Conservation (phyloP, 331 rosid species). For the Spiraea crenata region DNA sequence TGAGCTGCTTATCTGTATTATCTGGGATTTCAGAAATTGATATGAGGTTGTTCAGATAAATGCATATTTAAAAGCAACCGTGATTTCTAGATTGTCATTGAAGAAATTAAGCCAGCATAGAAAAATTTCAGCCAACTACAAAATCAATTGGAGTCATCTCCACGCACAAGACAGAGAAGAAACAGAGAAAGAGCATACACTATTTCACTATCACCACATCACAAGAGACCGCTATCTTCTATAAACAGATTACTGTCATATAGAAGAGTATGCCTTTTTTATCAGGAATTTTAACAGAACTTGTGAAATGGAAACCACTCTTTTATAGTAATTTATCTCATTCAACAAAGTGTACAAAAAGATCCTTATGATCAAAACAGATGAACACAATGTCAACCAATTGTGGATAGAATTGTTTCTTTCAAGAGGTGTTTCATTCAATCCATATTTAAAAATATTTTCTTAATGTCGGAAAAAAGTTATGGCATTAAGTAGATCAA, state of each 20-base stretch:
- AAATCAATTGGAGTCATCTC: not conserved
- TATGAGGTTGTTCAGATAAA: slow-evolving; percentile 28
- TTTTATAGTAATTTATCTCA: not conserved
- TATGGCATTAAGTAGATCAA: not conserved
- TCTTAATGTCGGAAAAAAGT: not conserved
- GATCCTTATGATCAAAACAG: not conserved
- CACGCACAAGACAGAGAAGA: not conserved
- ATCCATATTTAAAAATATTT: not conserved
- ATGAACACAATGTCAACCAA: not conserved
- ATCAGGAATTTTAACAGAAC: not conserved
- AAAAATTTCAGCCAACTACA: not conserved
- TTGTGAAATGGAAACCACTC: not conserved
- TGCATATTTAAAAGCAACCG: slow-evolving; percentile 30
- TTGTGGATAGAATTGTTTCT: not conserved
- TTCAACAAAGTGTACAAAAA: not conserved
- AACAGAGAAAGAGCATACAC: not conserved
- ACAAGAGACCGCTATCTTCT: not conserved
- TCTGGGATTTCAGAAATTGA: slow-evolving; percentile 27
- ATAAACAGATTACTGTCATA: not conserved
- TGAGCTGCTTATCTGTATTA: slow-evolving; percentile 22
- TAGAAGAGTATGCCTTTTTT: not conserved
- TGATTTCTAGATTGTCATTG: slow-evolving; percentile 5
- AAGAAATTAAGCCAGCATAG: slow-evolving; percentile 10
- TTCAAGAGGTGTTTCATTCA: not conserved
- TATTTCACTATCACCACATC: not conserved